Evolutionary conservation across 352 stramenopile genomes (phyloP).

Genomic region (Globisporangium takayamanum): DNA sequence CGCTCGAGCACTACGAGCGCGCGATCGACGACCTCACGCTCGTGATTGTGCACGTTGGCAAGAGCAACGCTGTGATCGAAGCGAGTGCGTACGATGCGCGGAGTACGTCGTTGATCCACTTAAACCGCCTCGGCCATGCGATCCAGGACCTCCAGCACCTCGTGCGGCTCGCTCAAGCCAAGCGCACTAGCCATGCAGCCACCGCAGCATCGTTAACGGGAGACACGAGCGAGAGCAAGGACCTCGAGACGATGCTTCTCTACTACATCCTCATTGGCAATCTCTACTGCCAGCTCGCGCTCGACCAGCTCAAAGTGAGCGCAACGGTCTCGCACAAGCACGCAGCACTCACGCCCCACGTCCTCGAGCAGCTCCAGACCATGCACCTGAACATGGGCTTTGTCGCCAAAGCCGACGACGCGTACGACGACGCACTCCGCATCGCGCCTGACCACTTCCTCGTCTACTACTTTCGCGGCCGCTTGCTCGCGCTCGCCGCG

Average conservation of each 20-base stretch:
- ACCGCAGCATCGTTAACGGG: neutral
- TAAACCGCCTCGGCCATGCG: conserved; percentile 29
- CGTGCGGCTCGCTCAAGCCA: conserved; percentile 11
- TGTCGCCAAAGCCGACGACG: conserved; percentile 20
- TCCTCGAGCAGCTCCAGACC: conserved; percentile 20
- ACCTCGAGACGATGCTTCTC: conserved; percentile 23
- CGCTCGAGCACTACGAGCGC: conserved; percentile 29
- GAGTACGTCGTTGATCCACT: conserved; percentile 28
- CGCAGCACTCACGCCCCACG: conserved; percentile 16
- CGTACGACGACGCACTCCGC: conserved; percentile 30
- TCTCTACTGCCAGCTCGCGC: conserved; percentile 46
- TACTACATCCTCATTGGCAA: conserved; percentile 44
- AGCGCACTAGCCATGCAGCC: conserved; percentile 7
- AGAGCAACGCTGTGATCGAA: conserved; percentile 20
- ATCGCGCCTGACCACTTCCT: conserved; percentile 32
- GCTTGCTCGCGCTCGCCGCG: conserved; percentile 32
- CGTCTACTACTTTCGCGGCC: conserved; percentile 34
- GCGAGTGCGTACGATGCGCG: conserved; percentile 25
- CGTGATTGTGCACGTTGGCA: conserved; percentile 32
- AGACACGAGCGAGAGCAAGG: neutral
- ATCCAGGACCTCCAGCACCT: conserved; percentile 47
- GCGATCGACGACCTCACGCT: conserved; percentile 36
- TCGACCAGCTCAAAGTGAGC: conserved; percentile 35
- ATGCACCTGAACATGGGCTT: conserved; percentile 25
- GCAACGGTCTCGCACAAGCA: conserved; percentile 21